Evolutionary conservation across 495 filamentous ascomycete genomes (phyloP).

Genomic region (Penicillium roqueforti): DNA sequence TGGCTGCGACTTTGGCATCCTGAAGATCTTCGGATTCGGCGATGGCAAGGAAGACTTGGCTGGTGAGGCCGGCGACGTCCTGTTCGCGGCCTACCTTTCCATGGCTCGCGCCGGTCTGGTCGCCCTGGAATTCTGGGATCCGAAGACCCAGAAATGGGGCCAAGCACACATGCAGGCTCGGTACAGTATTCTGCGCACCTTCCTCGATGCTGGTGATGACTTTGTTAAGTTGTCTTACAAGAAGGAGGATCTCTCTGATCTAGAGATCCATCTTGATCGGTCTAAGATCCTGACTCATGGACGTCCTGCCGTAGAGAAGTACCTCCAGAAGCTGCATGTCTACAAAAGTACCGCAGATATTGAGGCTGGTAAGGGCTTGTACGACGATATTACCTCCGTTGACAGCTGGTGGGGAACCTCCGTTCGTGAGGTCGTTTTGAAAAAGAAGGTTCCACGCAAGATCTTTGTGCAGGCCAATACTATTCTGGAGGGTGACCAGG

Average conservation of each 20-base stretch:
- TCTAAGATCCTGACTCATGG: constrained; percentile 73
- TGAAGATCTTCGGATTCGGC: constrained; percentile 89
- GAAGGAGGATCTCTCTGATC: constrained; percentile 71
- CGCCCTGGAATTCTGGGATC: constrained; percentile 86
- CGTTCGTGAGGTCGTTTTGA: constrained; percentile 72
- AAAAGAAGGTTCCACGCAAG: constrained; percentile 87
- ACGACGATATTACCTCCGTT: constrained; percentile 76
- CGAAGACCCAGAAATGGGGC: constrained; percentile 83
- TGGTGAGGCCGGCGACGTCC: constrained; percentile 74
- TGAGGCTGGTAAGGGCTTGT: constrained; percentile 67
- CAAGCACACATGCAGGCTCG: constrained; percentile 94
- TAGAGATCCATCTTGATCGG: constrained; percentile 75
- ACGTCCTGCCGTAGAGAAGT: constrained; percentile 74
- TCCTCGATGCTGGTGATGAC: constrained; percentile 76
- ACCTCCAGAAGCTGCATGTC: constrained; percentile 85
- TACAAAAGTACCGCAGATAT: constrained; percentile 90
- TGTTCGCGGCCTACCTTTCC: constrained; percentile 78
- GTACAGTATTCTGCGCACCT: constrained; percentile 82
- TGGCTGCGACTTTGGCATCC: constrained; percentile 79
- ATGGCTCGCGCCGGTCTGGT: constrained; percentile 89
- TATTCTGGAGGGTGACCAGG: constrained; percentile 64
- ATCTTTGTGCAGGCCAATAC: constrained; percentile 97
- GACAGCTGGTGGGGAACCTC: constrained; percentile 73
- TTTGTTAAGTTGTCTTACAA: constrained; percentile 77
- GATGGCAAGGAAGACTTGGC: constrained; percentile 67